These are phyloP conservation scores for Protomyces inundatus DNA, from an alignment of 1,139 yeast species.

Conservation along the genomic window DNA sequence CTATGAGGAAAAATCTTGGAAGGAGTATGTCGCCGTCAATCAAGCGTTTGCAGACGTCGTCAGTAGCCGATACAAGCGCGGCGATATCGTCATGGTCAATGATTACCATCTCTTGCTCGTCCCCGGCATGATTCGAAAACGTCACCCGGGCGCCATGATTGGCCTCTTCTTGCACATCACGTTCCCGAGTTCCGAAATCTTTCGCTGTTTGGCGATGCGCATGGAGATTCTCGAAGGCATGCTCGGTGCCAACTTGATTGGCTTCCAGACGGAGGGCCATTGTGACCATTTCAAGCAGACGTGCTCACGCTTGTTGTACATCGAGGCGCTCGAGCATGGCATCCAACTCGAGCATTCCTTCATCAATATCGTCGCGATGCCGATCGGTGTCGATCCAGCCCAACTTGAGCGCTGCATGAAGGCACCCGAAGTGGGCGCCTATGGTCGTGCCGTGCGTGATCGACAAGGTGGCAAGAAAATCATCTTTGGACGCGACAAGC, in stretches of 20 bases:
- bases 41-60: conserved; percentile 74
- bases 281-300: conserved; percentile 92
- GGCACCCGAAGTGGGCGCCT: conserved; percentile 53
- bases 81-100: conserved; percentile 81
- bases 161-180: conserved; percentile 92
- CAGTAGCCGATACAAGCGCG: conserved; percentile 58
- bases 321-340: conserved; percentile 76
- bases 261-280: conserved; percentile 88
- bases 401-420: conserved; percentile 48
- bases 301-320: conserved; percentile 72
- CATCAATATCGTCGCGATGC: conserved; percentile 61
- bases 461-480: conserved; percentile 68
- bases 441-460: conserved; percentile 68
- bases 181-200: conserved; percentile 93
- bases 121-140: conserved; percentile 73
- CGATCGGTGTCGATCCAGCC: conserved; percentile 83
- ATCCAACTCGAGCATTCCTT: conserved; percentile 62
- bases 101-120: conserved; percentile 87
- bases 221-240: conserved; percentile 71
- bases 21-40: conserved; percentile 46
- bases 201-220: conserved; percentile 87
- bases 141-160: conserved; percentile 75
- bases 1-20: conserved; percentile 94
- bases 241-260: conserved; percentile 80
- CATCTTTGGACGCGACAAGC: conserved; percentile 81